Evolutionary conservation across 148 eudicot genomes (phyloP).

Genomic region (Rhododendron ferrugineum): DNA sequence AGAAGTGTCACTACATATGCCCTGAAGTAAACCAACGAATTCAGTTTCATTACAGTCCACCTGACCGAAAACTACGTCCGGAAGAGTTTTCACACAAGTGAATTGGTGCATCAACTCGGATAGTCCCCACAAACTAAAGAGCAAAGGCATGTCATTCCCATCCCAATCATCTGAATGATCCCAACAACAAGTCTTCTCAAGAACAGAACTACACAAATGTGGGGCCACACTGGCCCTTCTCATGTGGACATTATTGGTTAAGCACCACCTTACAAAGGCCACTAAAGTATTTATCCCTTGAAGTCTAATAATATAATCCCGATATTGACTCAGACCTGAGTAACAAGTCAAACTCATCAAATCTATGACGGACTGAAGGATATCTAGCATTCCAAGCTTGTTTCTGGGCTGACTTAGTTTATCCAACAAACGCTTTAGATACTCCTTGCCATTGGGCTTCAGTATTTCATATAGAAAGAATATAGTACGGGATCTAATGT

Average conservation of each 20-base stretch:
- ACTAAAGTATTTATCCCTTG: slow-evolving; percentile 49
- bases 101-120: slow-evolving; percentile 54
- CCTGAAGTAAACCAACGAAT: slow-evolving; percentile 42
- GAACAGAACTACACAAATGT: slow-evolving; percentile 32
- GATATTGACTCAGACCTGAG: slow-evolving; percentile 45
- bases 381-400: slow-evolving; percentile 34
- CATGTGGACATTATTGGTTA: slow-evolving; percentile 34
- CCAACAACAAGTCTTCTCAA: slow-evolving; percentile 50
- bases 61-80: slow-evolving; percentile 29
- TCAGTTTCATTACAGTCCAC: slow-evolving; percentile 32
- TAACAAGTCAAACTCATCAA: slow-evolving; percentile 65
- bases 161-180: slow-evolving; percentile 59
- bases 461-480: slow-evolving; percentile 42
- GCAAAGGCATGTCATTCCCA: slow-evolving; percentile 53
- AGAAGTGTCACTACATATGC: slow-evolving; percentile 29
- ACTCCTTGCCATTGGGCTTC: slow-evolving; percentile 30
- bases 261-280: slow-evolving; percentile 47
- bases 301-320: slow-evolving; percentile 24
- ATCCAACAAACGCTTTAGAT: slow-evolving; percentile 36
- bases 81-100: slow-evolving; percentile 17
- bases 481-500: slow-evolving; percentile 50
- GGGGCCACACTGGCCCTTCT: slow-evolving; percentile 36
- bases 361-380: slow-evolving; percentile 40
- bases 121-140: slow-evolving; percentile 62
- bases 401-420: slow-evolving; percentile 35